Conservation (phyloP, 768 basidiomycete species). For the Sporobolomyces roseus region DNA sequence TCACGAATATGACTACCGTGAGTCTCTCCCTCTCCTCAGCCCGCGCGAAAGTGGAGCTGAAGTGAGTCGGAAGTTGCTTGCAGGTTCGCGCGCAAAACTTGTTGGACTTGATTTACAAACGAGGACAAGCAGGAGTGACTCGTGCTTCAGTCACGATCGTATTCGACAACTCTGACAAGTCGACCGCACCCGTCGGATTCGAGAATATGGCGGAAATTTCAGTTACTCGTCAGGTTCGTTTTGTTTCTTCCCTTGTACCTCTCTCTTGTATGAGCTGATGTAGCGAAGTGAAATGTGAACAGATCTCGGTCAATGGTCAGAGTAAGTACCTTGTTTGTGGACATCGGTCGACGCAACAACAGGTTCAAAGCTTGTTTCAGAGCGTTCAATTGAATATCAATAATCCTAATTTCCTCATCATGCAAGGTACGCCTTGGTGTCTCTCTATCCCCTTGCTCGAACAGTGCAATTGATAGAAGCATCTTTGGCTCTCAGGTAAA, state of each 20-base stretch:
- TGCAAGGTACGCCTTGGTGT: conserved; percentile 66
- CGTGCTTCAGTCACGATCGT: conserved; percentile 98
- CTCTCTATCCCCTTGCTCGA: not conserved
- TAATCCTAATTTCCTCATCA: conserved; percentile 98
- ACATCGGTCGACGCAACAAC: conserved; percentile 80
- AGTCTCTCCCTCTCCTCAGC: conserved; percentile 35
- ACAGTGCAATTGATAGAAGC: not conserved
- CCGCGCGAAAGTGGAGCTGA: not conserved
- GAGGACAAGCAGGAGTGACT: conserved; percentile 92
- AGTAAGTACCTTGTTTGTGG: conserved; percentile 95
- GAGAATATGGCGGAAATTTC: conserved; percentile 83
- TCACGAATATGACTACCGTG: conserved; percentile 93
- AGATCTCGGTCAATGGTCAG: conserved; percentile 89
- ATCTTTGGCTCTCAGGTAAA: conserved; percentile 50
- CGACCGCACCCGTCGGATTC: conserved; percentile 75
- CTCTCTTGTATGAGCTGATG: not conserved
- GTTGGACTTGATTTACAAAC: conserved; percentile 97
- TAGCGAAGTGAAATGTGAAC: not conserved
- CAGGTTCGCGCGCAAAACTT: conserved; percentile 94
- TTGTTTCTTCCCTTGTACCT: not conserved
- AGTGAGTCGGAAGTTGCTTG: not conserved
- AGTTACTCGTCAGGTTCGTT: conserved; percentile 82
- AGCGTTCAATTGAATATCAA: conserved; percentile 98
- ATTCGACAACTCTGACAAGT: conserved; percentile 90
- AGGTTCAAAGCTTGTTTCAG: conserved; percentile 86